phyloP scores from a whole-genome alignment of 305 asterid species.

The Solanum hybrid region DNA sequence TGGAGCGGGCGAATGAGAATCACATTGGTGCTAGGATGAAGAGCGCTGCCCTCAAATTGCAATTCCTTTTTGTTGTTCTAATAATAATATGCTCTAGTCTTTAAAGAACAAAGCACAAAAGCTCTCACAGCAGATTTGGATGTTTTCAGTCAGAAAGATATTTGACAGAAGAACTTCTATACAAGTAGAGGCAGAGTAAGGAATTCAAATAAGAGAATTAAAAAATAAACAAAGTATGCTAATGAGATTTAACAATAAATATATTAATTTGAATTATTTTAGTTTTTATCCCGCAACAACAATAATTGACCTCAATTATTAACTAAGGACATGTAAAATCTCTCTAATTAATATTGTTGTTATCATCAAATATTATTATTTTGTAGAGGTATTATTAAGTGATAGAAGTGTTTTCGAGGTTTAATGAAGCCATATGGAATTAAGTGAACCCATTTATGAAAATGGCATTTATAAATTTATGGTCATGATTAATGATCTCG shows the following conservation, averaged over 20 bases:
- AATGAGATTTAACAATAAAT: background rate
- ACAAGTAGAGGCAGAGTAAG: background rate
- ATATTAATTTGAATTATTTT: background rate
- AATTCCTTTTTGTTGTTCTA: background rate
- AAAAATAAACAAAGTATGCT: background rate
- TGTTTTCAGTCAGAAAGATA: background rate
- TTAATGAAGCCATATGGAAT: no score
- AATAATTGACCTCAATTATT: background rate
- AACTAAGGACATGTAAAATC: background rate
- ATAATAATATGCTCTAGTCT: background rate
- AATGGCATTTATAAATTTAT: no score
- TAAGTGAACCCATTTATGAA: no score
- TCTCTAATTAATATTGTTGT: background rate
- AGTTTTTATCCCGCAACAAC: background rate
- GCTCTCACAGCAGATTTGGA: background rate
- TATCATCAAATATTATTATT: background rate
- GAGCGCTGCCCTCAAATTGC: conserved; percentile 24
- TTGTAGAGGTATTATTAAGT: no score
- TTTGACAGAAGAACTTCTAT: background rate
- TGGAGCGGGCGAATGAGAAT: conserved; percentile 44
- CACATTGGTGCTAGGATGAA: background rate
- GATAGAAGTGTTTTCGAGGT: no score
- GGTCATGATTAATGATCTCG: no score
- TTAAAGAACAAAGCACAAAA: background rate
- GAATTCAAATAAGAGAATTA: background rate